Conservation (phyloP, 345 rosid genomes). For the Populus deltoides region DNA sequence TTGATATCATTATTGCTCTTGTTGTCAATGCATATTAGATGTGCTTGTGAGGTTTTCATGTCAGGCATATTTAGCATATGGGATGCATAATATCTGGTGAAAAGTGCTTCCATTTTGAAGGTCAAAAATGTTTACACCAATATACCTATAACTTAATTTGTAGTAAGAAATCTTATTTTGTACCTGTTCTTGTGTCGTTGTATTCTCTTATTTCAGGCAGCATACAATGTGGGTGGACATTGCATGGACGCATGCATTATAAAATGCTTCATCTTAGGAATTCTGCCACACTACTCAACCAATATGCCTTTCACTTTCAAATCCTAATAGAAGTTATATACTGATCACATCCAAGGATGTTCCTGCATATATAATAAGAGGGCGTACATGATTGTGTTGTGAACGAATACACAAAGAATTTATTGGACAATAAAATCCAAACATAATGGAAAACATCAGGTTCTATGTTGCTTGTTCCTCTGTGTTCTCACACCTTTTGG, state of each 20-base stretch:
- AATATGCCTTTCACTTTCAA: background rate
- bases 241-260: too few relatives aligned
- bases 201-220: too few relatives aligned
- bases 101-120: slow-evolving; percentile 55
- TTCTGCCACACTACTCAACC: background rate
- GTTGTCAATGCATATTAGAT: background rate
- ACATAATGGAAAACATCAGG: background rate
- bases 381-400: background rate
- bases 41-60: slow-evolving; percentile 22
- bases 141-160: background rate
- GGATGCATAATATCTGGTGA: slow-evolving; percentile 43
- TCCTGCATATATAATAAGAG: background rate
- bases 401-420: background rate
- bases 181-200: too few relatives aligned
- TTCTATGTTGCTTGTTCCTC: background rate
- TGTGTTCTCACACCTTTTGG: background rate
- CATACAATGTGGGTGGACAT: too few relatives aligned
- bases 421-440: background rate
- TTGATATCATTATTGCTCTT: background rate
- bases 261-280: too few relatives aligned
- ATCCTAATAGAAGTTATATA: background rate
- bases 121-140: slow-evolving; percentile 21
- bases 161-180: background rate
- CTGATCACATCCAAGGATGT: background rate
- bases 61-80: slow-evolving; percentile 87